phyloP scores from a whole-genome alignment of 129 eudicot species.

The Flaveria robusta region DNA sequence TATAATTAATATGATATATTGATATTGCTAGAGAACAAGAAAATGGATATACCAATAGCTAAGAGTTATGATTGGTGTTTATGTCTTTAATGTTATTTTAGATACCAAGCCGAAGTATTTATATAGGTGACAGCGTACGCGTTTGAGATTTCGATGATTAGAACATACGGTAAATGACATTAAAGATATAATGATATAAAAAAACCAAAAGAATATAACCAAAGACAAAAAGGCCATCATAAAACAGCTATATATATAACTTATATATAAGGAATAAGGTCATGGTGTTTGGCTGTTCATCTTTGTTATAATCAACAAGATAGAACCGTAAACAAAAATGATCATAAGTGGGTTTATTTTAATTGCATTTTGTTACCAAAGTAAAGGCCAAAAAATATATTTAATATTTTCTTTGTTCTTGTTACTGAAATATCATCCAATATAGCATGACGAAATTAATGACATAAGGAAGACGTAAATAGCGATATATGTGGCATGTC shows the following conservation, averaged over 20 bases:
- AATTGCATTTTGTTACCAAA: no score
- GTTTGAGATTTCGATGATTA: conserved; percentile 16
- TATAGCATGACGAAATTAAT: no score
- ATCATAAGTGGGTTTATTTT: no score
- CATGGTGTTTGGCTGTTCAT: background rate
- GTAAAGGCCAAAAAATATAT: no score
- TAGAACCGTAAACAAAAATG: background rate
- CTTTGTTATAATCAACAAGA: conserved; percentile 26
- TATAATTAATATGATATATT: background rate
- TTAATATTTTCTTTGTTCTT: no score
- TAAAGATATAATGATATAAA: no score
- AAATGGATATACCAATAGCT: conserved; percentile 6
- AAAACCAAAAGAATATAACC: background rate
- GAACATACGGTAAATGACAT: background rate
- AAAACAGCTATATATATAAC: background rate
- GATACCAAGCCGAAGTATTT: background rate
- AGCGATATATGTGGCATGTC: no score
- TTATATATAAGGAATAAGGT: background rate
- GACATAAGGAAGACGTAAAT: no score
- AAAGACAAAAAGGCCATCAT: background rate
- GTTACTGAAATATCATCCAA: no score
- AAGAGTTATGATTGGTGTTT: conserved; percentile 13
- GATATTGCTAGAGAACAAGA: conserved; percentile 2
- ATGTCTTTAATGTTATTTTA: background rate
- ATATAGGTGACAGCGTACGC: background rate